phyloP scores from a whole-genome alignment of 192 early-diverging fungal species.

The Entomortierella beljakovae region DNA sequence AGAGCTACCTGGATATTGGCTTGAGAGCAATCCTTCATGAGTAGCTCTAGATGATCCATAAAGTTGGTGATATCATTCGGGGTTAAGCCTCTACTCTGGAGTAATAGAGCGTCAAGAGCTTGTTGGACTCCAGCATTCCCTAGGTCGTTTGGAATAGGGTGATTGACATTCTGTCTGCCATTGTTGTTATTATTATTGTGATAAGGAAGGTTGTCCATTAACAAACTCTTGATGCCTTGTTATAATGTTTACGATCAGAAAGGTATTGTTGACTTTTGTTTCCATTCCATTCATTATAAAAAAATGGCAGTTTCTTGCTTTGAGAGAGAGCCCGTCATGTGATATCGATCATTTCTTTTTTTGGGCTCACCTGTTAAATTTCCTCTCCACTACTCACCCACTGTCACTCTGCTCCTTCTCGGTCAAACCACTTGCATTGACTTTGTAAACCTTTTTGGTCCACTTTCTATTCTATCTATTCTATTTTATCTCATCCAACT shows the following conservation, averaged over 20 bases:
- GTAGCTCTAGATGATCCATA: constrained; percentile 50
- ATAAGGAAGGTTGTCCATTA: background rate
- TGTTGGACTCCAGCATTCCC: constrained; percentile 8
- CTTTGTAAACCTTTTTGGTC: constrained; percentile 5
- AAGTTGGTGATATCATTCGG: constrained; percentile 29
- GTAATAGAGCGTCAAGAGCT: constrained; percentile 22
- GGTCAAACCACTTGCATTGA: background rate
- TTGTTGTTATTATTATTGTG: no score
- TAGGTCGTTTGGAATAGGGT: background rate
- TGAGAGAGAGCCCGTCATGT: no score
- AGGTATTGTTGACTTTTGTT: no score
- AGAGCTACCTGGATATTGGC: constrained; percentile 63
- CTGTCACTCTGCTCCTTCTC: no score
- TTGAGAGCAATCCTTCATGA: constrained; percentile 66
- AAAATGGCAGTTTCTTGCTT: no score
- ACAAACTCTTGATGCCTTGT: background rate
- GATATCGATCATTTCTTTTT: no score
- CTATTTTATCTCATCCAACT: no score
- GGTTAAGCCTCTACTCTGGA: constrained; percentile 21
- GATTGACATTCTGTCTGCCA: background rate
- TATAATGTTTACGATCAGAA: background rate
- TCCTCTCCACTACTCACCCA: no score
- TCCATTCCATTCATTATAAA: no score
- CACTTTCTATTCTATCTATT: constrained; percentile 11
- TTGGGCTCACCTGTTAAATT: no score